Conservation (phyloP, 768 basidiomycete genomes). For the Pleurotus salmoneostramineus region DNA sequence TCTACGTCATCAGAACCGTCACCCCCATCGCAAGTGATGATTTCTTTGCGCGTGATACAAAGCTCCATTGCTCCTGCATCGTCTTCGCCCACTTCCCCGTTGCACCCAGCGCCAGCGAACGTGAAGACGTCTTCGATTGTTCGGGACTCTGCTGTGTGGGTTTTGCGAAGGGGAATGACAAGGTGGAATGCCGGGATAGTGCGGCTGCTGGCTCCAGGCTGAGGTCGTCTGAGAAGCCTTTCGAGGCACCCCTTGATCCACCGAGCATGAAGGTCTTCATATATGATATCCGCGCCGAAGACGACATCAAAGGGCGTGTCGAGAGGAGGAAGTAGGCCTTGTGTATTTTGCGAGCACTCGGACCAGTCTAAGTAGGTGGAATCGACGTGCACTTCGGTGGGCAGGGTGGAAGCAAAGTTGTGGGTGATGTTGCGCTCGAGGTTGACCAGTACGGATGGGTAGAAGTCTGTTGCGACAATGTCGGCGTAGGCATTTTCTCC, state of each 20-base stretch:
- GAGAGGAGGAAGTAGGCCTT: conserved; percentile 18
- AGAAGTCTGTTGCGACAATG: conserved; percentile 76
- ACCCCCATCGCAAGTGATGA: background rate
- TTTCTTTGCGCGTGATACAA: conserved; percentile 48
- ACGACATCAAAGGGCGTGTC: conserved; percentile 59
- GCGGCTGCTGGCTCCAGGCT: background rate
- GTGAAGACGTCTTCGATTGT: conserved; percentile 57
- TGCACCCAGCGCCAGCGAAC: conserved; percentile 3
- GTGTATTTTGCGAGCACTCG: background rate
- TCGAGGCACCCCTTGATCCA: conserved; percentile 68
- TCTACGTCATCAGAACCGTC: background rate
- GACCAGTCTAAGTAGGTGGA: conserved; percentile 62
- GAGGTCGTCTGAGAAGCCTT: conserved; percentile 37
- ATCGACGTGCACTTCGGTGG: background rate
- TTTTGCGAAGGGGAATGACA: conserved; percentile 70
- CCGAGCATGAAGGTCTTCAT: conserved; percentile 63
- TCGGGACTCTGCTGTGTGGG: conserved; percentile 55
- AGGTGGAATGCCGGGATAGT: conserved; percentile 55
- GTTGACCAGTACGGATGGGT: conserved; percentile 69
- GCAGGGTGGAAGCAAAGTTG: conserved; percentile 40
- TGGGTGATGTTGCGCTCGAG: conserved; percentile 53
- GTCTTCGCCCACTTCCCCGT: background rate
- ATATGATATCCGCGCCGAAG: conserved; percentile 81
- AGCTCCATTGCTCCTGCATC: conserved; percentile 21
- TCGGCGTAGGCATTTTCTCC: background rate